Percentiles rank a stretch among this genome's conserved stretches.
Evolutionary conservation across 352 stramenopile genomes (phyloP).

Genomic region (Lagenidium giganteum): DNA sequence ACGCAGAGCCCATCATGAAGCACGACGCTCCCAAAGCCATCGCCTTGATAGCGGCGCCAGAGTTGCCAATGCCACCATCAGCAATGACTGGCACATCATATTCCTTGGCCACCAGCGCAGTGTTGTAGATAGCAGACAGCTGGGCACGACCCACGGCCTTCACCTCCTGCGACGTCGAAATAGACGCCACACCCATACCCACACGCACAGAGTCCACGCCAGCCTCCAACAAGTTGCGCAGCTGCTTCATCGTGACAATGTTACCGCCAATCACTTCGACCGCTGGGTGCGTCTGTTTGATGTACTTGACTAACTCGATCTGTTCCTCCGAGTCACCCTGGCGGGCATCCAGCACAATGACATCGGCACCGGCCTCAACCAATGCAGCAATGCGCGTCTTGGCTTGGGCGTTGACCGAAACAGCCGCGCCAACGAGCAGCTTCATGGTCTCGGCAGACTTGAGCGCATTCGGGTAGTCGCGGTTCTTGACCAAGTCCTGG

Average conservation of each 20-base stretch:
- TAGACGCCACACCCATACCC: conserved; percentile 98
- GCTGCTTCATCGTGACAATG: conserved; percentile 95
- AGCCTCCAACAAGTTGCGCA: conserved; percentile 94
- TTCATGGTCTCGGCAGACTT: conserved; percentile 93
- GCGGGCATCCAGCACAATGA: conserved; percentile 98
- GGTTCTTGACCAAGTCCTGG: conserved; percentile 95
- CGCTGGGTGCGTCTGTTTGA: conserved; percentile 90
- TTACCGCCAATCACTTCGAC: conserved; percentile 98
- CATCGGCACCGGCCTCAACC: conserved; percentile 93
- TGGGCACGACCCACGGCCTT: conserved; percentile 97
- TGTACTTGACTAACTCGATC: conserved; percentile 77
- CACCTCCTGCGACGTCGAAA: conserved; percentile 99
- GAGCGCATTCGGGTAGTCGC: conserved; percentile 92
- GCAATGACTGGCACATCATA: conserved; percentile 97
- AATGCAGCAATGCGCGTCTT: conserved; percentile 81
- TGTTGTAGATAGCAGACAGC: conserved; percentile 98
- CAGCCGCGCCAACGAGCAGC: conserved; percentile 94
- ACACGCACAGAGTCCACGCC: conserved; percentile 98
- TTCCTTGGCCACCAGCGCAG: conserved; percentile 88
- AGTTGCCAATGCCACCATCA: conserved; percentile 96
- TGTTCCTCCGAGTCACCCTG: conserved; percentile 94
- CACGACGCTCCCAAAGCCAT: conserved; percentile 94
- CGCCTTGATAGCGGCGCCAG: conserved; percentile 97
- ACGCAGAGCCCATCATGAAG: conserved; percentile 99
- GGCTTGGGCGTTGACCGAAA: conserved; percentile 94